Percentiles rank a stretch among this genome's conserved stretches.
Conservation (phyloP, 139 green algal species). For the Volvox africanus region DNA sequence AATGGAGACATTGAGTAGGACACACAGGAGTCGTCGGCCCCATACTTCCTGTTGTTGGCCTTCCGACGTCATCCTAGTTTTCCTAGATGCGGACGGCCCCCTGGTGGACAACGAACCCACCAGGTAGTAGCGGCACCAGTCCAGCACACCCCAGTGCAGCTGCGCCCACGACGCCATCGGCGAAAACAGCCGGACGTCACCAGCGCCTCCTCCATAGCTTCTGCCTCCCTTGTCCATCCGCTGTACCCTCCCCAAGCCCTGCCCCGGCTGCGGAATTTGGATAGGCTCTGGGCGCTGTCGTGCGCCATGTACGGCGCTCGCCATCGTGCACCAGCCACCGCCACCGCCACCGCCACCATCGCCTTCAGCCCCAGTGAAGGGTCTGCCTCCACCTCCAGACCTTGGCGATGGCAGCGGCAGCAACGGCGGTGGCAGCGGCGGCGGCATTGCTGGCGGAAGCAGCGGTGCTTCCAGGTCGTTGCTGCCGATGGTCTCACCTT, state of each 20-base stretch:
- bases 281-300: background rate
- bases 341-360: background rate
- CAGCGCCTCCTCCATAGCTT: background rate
- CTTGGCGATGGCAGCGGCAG: background rate
- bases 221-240: background rate
- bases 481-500: background rate
- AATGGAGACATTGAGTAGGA: too few species aligned
- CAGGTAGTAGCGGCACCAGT: slow-evolving; percentile 52
- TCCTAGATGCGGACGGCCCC: too few species aligned
- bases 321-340: background rate
- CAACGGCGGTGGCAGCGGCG: background rate
- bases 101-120: background rate
- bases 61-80: too few species aligned
- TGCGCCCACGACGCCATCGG: slow-evolving; percentile 27
- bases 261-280: background rate
- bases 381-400: too few species aligned
- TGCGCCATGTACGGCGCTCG: background rate
- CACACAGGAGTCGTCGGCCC: too few species aligned
- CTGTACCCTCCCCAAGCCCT: background rate
- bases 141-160: slow-evolving; percentile 27
- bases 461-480: slow-evolving; percentile 44
- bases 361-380: too few species aligned
- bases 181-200: slow-evolving; percentile 4
- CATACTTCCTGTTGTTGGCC: too few species aligned
- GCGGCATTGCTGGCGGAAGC: background rate